Conservation (phyloP, 2,329 filamentous ascomycete genomes). For the Fusarium setosum region DNA sequence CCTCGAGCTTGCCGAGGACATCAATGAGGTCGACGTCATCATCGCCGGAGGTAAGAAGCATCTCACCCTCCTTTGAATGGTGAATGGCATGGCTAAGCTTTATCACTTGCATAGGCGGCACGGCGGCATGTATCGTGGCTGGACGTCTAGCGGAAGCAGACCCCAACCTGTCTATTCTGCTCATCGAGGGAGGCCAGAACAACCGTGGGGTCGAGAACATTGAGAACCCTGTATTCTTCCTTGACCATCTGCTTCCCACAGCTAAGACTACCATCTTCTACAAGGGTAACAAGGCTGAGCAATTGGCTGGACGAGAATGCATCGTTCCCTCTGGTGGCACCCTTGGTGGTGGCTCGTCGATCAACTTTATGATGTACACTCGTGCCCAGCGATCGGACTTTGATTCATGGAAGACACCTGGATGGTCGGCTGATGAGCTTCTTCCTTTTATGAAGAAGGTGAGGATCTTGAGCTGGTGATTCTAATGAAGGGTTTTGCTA, state of each 20-base stretch:
- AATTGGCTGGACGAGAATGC: slow-evolving; percentile 38
- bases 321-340: slow-evolving; percentile 43
- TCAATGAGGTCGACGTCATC: slow-evolving; percentile 35
- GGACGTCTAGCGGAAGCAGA: slow-evolving; percentile 44
- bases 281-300: slow-evolving; percentile 38
- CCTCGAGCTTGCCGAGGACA: slow-evolving; percentile 33
- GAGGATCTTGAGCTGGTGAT: fast-evolving
- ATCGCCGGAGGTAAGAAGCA: slow-evolving; percentile 34
- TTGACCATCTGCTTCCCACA: slow-evolving; percentile 37
- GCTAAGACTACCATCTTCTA: slow-evolving; percentile 42
- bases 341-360: slow-evolving; percentile 47
- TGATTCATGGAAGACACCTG: slow-evolving; percentile 48
- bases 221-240: slow-evolving; percentile 43
- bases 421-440: slow-evolving; percentile 48
- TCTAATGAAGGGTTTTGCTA: neutral
- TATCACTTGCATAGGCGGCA: slow-evolving; percentile 40
- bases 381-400: slow-evolving; percentile 47
- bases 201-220: slow-evolving; percentile 43
- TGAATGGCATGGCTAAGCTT: too few species aligned
- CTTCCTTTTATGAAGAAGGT: slow-evolving; percentile 48
- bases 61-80: neutral
- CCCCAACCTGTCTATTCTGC: slow-evolving; percentile 43
- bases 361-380: slow-evolving; percentile 49
- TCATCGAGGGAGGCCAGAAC: slow-evolving; percentile 47
- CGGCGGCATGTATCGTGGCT: slow-evolving; percentile 46